Percentiles rank a stretch among this genome's conserved stretches.
Evolutionary conservation across 2,329 filamentous ascomycete species (phyloP).

Genomic region (Penicillium sp.): DNA sequence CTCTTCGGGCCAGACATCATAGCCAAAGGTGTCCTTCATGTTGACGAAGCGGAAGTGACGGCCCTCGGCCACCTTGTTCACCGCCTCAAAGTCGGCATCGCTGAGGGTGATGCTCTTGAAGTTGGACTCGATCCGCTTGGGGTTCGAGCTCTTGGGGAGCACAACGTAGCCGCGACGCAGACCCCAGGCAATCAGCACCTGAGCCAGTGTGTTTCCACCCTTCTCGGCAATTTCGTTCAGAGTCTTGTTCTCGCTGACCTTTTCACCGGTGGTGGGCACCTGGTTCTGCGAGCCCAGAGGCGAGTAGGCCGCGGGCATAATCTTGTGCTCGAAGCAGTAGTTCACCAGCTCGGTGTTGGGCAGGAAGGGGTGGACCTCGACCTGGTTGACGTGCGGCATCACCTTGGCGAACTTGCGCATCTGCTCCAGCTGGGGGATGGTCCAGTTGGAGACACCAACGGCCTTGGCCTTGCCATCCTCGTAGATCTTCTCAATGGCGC

Average conservation of each 20-base stretch:
- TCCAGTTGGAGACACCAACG: conserved; percentile 76
- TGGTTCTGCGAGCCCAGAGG: conserved; percentile 60
- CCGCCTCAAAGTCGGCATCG: conserved; percentile 53
- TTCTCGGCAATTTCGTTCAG: conserved; percentile 55
- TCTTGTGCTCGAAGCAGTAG: conserved; percentile 40
- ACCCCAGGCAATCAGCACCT: conserved; percentile 61
- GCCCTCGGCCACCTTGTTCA: conserved; percentile 59
- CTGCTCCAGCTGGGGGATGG: conserved; percentile 45
- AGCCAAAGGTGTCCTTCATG: conserved; percentile 76
- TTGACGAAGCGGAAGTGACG: conserved; percentile 68
- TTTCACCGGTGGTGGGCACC: conserved; percentile 62
- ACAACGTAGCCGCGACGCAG: conserved; percentile 61
- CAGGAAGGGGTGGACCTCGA: conserved; percentile 46
- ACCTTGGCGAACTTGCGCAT: conserved; percentile 43
- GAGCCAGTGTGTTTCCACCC: conserved; percentile 54
- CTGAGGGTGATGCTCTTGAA: conserved; percentile 56
- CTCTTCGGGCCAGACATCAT: conserved; percentile 63
- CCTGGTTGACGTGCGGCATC: conserved; percentile 42
- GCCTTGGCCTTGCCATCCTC: conserved; percentile 57
- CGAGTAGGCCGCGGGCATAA: conserved; percentile 42
- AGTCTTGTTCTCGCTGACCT: conserved; percentile 54
- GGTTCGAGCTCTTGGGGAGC: conserved; percentile 64
- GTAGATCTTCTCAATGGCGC: conserved; percentile 59
- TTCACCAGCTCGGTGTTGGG: conserved; percentile 41
- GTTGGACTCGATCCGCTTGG: conserved; percentile 62